Base-by-base conservation (phyloP, 345 rosid genomes). In the Eucalyptus erythrocorys region DNA sequence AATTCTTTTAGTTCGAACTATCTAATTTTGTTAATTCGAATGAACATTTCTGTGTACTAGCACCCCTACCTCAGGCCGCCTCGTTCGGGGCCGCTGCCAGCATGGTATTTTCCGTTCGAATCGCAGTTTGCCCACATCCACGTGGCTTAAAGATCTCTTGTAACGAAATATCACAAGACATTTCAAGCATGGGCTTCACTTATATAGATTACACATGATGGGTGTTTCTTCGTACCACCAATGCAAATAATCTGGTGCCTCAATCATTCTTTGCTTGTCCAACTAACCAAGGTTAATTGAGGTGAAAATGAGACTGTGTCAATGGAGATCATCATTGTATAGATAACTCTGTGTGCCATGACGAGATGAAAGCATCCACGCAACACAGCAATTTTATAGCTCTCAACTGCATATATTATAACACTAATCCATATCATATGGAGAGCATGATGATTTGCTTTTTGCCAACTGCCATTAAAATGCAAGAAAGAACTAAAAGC, bases 51-150 rank as follows among this genome's bases (percentile, higher is more conserved):
- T 51, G 24, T 51, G 57, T 51, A 32, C 22, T 7, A 1, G 22
- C 79, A 16, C 22, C 79, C 79, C 10, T 51, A 21, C 12, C 80
- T 34, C 17, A 16, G 80, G 43, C 43, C 2, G 4, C 24, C 42
- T 16, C 24, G 0, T 17, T 17, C 2, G 13, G 0, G 1, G 24
- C 42, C 2, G 24, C 22, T 34, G 2, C 13, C 0, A 42, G 21
- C 13, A 34, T 0, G 4, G 0, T 68, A 34, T 34, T 32, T 34
- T 16, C 2, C 0, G 1, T 34, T 68, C 0, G 2, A 68, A 9
- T 34, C 1, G 24, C 80, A 16, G 34, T 32, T 68, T 17, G 43
- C 21, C 40, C 11, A 7, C 0, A 2, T 16, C 1, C 5, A 2
- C 12, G 16, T 1, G 1, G 0, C 24, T 34, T 68, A 37, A 2